Evolutionary conservation across 352 stramenopile genomes (phyloP), one percentile per base, ranked within the genome.

Genomic region (Phytophthora palmivora): DNA sequence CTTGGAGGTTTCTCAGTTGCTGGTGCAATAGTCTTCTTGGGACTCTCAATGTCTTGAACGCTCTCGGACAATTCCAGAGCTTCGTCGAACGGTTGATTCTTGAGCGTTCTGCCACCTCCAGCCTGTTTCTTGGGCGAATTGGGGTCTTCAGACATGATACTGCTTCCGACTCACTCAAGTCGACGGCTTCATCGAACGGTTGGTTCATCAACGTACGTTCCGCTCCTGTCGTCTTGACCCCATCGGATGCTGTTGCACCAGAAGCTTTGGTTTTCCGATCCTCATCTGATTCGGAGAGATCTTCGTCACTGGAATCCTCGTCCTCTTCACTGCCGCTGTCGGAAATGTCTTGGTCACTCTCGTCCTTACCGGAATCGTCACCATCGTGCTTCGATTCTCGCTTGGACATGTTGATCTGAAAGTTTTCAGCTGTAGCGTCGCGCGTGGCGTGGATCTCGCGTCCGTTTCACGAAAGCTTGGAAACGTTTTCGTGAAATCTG

Each of bases 181-280:
- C 88, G n/a, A 97, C 58, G 10, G 85, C 79, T 54, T 95, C 89
- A 45, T 97, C 88, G 38, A 95, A 95, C 10, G 87, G 87, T 72
- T 95, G 87, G 46, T 95, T 95, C 55, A 70, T 68, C 8, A 94
- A 62, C 24, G 59, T 69, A 4, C 81, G 83, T 59, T 89, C 77
- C 28, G 67, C 83, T 34, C 78, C 67, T 24, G 38, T 58, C 3
- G 51, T 39, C 32, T 70, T 61, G 37, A 41, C 65, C 7, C 53
- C 58, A 7, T 55, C 57, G 0, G 28, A 14, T 3, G 21, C 39
- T 44, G 58, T 61, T 3, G 51, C 50, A 8, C 18, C 46, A 7
- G 11, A 38, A 0, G 48, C 34, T 4, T 58, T 70, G n/a, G 64
- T 64, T 15, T 77, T 77, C 3, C 69, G 59, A 15, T 86, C 80